Evolutionary conservation across 345 rosid species (phyloP).

Genomic region (Bruguiera gymnorhiza): DNA sequence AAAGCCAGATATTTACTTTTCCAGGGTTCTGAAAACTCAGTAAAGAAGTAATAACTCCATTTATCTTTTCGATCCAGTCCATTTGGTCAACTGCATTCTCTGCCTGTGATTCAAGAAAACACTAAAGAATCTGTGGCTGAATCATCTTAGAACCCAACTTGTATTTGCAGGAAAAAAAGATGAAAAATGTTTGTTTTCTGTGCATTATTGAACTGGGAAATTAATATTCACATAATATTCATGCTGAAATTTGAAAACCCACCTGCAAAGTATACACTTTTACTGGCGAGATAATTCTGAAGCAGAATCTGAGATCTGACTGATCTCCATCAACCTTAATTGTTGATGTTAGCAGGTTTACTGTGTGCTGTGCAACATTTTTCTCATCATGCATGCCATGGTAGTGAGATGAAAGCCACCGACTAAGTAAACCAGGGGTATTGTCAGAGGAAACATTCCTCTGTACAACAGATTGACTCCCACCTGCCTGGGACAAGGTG

Average conservation of each 20-base stretch:
- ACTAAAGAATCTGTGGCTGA: slow-evolving; percentile 1
- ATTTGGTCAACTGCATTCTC: slow-evolving; percentile 74
- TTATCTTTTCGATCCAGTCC: slow-evolving; percentile 87
- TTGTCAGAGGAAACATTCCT: slow-evolving; percentile 48
- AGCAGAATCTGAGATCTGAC: slow-evolving; percentile 76
- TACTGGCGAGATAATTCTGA: slow-evolving; percentile 56
- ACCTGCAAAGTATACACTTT: slow-evolving; percentile 61
- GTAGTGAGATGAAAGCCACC: slow-evolving; percentile 79
- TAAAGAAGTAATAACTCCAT: slow-evolving; percentile 67
- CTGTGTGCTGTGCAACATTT: slow-evolving; percentile 66
- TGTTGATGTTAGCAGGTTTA: slow-evolving; percentile 71
- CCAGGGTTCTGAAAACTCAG: slow-evolving; percentile 61
- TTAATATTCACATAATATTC: slow-evolving; percentile 3
- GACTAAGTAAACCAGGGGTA: slow-evolving; percentile 61
- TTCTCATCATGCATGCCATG: slow-evolving; percentile 73
- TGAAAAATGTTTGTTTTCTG: not conserved
- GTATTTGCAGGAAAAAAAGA: not conserved
- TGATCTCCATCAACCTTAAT: slow-evolving; percentile 78
- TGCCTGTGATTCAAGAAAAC: slow-evolving; percentile 50
- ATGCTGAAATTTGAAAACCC: slow-evolving; percentile 13
- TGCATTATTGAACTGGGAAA: not conserved
- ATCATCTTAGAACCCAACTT: slow-evolving; percentile 5
- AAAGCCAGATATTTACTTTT: slow-evolving; percentile 35
- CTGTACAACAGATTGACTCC: slow-evolving; percentile 49
- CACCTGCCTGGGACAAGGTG: slow-evolving; percentile 43